These are phyloP conservation scores for Larix kaempferi DNA, from an alignment of 75 land plant genomes.

Conservation along the genomic window DNA sequence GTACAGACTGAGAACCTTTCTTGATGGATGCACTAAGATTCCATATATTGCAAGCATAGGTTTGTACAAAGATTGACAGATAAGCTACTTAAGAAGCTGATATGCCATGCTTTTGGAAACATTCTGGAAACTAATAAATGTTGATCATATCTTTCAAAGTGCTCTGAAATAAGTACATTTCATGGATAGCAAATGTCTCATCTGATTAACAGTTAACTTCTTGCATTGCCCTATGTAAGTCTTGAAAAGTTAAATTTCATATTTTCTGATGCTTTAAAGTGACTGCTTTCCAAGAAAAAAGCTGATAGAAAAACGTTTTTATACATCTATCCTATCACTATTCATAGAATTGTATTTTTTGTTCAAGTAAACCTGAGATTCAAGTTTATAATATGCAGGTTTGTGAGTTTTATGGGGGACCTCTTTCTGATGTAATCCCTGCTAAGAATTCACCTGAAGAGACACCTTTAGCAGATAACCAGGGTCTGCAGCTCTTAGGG, in stretches of 20 bases:
- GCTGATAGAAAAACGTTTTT: neutral
- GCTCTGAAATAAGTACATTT: neutral
- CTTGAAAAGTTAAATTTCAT: too few species aligned
- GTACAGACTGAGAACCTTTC: too few species aligned
- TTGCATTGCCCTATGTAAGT: too few species aligned
- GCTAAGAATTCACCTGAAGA: conserved; percentile 61
- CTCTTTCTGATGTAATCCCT: conserved; percentile 65
- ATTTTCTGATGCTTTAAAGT: too few species aligned
- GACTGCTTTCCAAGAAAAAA: too few species aligned
- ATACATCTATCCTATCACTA: neutral
- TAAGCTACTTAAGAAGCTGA: neutral
- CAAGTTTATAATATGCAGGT: conserved; percentile 48
- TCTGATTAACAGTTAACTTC: too few species aligned
- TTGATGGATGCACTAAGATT: neutral
- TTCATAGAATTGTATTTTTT: neutral
- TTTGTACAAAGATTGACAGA: neutral
- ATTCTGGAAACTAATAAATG: neutral
- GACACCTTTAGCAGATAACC: conserved; percentile 30
- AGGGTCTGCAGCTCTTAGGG: conserved; percentile 69
- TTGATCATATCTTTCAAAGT: neutral
- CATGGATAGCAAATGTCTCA: too few species aligned
- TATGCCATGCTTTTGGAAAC: neutral
- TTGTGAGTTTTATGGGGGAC: conserved; percentile 80
- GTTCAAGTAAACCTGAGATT: neutral
- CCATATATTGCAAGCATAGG: neutral